phyloP scores from a whole-genome alignment of 176 grass and related monocot species.

The Urochloa ruziziensis region DNA sequence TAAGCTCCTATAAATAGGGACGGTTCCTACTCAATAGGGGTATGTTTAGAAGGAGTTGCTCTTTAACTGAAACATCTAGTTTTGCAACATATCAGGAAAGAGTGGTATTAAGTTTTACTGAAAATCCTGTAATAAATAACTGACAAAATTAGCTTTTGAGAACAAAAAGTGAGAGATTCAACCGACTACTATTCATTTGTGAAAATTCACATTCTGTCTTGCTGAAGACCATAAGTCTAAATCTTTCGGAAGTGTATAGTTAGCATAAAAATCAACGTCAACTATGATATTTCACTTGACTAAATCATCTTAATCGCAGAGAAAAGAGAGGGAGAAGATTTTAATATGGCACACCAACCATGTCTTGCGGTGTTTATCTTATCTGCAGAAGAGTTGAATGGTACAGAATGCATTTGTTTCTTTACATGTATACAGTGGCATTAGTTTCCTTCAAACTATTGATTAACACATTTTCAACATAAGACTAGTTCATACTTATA shows the following conservation, averaged over 20 bases:
- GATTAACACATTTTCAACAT: background rate
- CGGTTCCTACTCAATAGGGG: too few species aligned
- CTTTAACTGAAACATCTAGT: too few species aligned
- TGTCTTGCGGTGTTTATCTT: background rate
- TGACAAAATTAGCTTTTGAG: background rate
- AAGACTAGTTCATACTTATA: background rate
- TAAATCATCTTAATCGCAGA: too few species aligned
- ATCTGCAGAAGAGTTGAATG: background rate
- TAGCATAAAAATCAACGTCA: background rate
- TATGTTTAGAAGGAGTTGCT: too few species aligned
- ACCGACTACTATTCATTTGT: background rate
- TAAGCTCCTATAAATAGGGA: too few species aligned
- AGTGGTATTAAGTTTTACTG: background rate
- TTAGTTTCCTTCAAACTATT: background rate
- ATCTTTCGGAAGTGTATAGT: background rate
- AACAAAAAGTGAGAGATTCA: background rate
- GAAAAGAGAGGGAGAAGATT: too few species aligned
- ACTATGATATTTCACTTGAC: background rate
- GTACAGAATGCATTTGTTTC: background rate
- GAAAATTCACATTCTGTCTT: too few species aligned
- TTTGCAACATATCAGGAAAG: too few species aligned
- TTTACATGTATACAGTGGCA: background rate
- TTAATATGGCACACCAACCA: background rate
- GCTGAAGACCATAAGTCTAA: too few species aligned
- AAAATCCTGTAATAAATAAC: background rate